Base-by-base conservation (phyloP, 768 basidiomycete species). In the Crepidotus variabilis region DNA sequence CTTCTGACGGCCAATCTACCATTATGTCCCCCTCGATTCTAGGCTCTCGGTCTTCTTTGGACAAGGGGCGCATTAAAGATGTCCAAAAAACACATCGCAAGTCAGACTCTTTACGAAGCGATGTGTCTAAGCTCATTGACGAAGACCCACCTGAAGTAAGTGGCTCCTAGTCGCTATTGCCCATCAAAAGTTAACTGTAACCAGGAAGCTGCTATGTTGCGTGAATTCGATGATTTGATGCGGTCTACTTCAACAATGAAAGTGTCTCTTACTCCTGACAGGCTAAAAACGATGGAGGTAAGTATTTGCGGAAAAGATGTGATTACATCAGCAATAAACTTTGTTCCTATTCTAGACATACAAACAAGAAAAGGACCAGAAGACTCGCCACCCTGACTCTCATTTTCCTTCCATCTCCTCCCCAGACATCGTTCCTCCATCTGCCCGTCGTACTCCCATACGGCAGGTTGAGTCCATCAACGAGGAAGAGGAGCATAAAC, bases 221-320 rank as follows among this genome's bases (percentile, higher is more conserved):
- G 89, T 60, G 91, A 96, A 69, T 98, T 98, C 69, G 95, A 98
- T 71, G 86, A 93, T 70, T 77, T 98, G 71, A 88, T 98, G 85
- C 85, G 84, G 51, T 93, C 91, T 57, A 84, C 88, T 57, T 80
- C 88, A 56, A 98, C 95, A 18, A 90, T 97, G 89, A 97, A 93
- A 68, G 87, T 98, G 63, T 96, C 94, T 43, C 80, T 97, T 60
- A 98, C 95, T 33, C 95, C 95, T 55, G 94, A 97, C 75, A 82
- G 95, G 53, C 77, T 98, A 56, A 90, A 86, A 68, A 92, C 86
- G 50, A 95, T 96, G 84, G 94, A 97, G 81, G 94, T 95, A 73
- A 67, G 83, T 77, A 36, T 52, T 60, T 64, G 51, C 47, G 50
- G 53, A 36, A 39, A 47, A 57, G 55, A 46, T 57, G 59, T 61